phyloP scores from a whole-genome alignment of 1,284 basidiomycete species.

The Stereum hirsutum region DNA sequence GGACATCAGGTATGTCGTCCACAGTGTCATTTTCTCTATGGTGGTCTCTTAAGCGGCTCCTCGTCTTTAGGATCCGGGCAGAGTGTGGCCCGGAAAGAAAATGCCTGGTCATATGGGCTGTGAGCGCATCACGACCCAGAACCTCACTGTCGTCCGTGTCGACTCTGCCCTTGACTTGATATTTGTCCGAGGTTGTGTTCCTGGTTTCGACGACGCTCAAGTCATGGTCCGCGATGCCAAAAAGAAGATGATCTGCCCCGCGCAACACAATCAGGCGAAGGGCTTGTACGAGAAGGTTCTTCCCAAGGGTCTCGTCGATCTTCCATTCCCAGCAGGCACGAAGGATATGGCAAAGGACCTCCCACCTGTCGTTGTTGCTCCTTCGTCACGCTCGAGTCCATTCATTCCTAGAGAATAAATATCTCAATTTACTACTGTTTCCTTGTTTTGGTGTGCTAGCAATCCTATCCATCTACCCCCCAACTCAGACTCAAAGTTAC shows the following conservation, averaged over 20 bases:
- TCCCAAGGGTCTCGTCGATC: conserved; percentile 70
- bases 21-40: neutral
- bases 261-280: conserved; percentile 57
- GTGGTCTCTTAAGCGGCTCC: conserved; percentile 1
- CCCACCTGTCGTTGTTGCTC: conserved; percentile 58
- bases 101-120: conserved; percentile 96
- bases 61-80: conserved; percentile 75
- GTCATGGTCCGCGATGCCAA: conserved; percentile 74
- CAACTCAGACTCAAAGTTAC: too few species aligned
- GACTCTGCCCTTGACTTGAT: conserved; percentile 83
- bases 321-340: conserved; percentile 93
- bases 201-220: conserved; percentile 70
- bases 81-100: conserved; percentile 95
- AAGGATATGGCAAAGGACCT: conserved; percentile 61
- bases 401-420: conserved; percentile 66
- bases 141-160: conserved; percentile 83
- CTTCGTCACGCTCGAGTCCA: conserved; percentile 63
- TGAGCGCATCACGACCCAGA: conserved; percentile 78
- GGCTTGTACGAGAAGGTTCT: conserved; percentile 80
- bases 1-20: conserved; percentile 72
- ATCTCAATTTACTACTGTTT: neutral
- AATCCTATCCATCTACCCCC: too few species aligned
- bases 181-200: conserved; percentile 73
- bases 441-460: too few species aligned
- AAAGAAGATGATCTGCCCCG: conserved; percentile 65